A percentile compares a stretch with the other conserved stretches of the same genome.
Evolutionary conservation across 2,329 filamentous ascomycete genomes (phyloP).

Genomic region (Colletotrichum sojae): DNA sequence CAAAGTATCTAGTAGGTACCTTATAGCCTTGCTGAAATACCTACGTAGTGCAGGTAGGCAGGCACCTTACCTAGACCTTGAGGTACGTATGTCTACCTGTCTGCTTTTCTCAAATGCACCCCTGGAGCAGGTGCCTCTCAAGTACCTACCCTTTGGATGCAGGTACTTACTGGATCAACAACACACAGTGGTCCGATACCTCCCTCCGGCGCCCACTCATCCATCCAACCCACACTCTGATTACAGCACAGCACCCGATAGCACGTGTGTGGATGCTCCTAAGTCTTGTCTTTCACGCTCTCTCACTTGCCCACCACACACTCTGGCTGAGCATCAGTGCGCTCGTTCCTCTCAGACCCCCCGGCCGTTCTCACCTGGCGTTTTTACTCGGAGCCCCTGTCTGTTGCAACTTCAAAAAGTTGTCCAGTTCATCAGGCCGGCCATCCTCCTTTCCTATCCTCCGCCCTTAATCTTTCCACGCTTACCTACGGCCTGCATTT

Average conservation of each 20-base stretch:
- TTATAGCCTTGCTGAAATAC: too few relatives aligned
- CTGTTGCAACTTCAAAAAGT: slow-evolving; percentile 39
- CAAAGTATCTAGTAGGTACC: too few relatives aligned
- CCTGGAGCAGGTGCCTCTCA: too few relatives aligned
- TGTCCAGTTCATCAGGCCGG: slow-evolving; percentile 35
- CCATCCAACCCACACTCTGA: not conserved
- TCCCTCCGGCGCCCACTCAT: not conserved
- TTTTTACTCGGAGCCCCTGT: slow-evolving; percentile 39
- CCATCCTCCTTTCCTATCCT: slow-evolving; percentile 15
- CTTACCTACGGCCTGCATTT: slow-evolving; percentile 31
- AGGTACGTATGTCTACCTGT: too few relatives aligned
- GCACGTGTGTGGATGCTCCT: slow-evolving; percentile 18
- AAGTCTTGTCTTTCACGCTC: slow-evolving; percentile 15
- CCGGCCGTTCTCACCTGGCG: slow-evolving; percentile 22
- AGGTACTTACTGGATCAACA: too few relatives aligned
- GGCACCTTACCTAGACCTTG: too few relatives aligned
- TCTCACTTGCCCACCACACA: not conserved
- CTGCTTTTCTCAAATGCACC: too few relatives aligned
- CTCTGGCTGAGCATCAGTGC: slow-evolving; percentile 9
- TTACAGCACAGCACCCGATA: too few relatives aligned
- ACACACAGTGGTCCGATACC: not conserved
- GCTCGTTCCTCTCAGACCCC: slow-evolving; percentile 28
- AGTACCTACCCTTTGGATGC: too few relatives aligned
- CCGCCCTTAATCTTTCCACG: slow-evolving; percentile 24
- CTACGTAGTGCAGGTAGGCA: too few relatives aligned